phyloP scores from a whole-genome alignment of 208 protist genomes.

The Acanthamoeba triangularis region DNA sequence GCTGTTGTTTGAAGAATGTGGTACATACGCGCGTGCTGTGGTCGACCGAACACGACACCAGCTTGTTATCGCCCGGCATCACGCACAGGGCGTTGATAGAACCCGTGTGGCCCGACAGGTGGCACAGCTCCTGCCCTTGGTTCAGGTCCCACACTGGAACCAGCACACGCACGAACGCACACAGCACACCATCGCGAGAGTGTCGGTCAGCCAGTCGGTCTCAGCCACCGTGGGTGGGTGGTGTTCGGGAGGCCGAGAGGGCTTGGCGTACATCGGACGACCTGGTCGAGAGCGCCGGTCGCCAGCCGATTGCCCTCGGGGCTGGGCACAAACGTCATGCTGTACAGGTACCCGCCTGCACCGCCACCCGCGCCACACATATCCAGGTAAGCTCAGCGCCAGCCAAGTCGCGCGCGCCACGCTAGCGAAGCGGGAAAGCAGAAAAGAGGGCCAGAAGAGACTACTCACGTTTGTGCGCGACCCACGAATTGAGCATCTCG shows the following conservation, averaged over 20 bases:
- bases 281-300: slow-evolving; percentile 17
- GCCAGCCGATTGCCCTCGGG: neutral
- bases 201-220: neutral
- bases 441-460: neutral
- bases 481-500: neutral
- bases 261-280: neutral
- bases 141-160: neutral
- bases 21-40: slow-evolving; percentile 13
- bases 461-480: neutral
- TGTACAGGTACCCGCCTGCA: slow-evolving; percentile 12
- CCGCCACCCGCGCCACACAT: neutral
- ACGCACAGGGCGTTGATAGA: slow-evolving; percentile 20
- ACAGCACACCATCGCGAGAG: too few species aligned
- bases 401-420: too few species aligned
- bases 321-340: slow-evolving; percentile 16
- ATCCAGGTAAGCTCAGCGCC: neutral
- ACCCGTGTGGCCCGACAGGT: neutral
- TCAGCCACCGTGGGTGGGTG: too few species aligned
- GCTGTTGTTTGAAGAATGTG: neutral
- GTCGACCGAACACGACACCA: slow-evolving; percentile 57
- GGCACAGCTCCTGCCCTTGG: neutral
- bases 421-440: neutral
- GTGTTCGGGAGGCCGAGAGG: neutral
- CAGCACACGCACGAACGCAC: neutral
- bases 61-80: neutral